Conservation (phyloP, 176 grass and related monocot genomes). For the Puya raimondii region DNA sequence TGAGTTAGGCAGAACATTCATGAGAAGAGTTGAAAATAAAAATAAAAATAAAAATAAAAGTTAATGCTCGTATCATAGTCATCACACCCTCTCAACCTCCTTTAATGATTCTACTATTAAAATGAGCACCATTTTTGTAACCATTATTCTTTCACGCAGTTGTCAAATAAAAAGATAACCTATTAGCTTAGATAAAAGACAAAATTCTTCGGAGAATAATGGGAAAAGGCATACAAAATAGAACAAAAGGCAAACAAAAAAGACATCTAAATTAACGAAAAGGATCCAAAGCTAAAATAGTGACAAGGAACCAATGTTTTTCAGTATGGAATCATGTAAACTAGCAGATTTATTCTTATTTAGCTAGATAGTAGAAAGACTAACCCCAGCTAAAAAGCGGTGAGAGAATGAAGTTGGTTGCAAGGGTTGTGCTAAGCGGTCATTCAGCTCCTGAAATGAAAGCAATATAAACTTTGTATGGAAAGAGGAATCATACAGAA, state of each 20-base stretch:
- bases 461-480: neutral
- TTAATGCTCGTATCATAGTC: too few relatives aligned
- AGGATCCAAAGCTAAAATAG: neutral
- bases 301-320: neutral
- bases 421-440: constrained; percentile 47
- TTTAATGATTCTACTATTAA: too few relatives aligned
- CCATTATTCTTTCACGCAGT: too few relatives aligned
- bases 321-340: neutral
- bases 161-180: too few relatives aligned
- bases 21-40: too few relatives aligned
- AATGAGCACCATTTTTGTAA: too few relatives aligned
- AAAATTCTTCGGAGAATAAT: neutral
- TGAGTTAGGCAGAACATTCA: too few relatives aligned
- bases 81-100: too few relatives aligned
- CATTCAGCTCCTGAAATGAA: constrained; percentile 49
- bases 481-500: constrained; percentile 23
- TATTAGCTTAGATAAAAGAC: too few relatives aligned
- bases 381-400: constrained; percentile 85
- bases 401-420: constrained; percentile 69
- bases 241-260: neutral
- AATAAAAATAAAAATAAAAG: too few relatives aligned
- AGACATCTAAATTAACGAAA: neutral
- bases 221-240: neutral
- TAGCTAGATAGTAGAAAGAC: constrained; percentile 18
- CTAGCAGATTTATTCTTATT: neutral